Base-by-base conservation (phyloP, 108 stramenopile genomes). In the Pseudonitzschia pungens region DNA sequence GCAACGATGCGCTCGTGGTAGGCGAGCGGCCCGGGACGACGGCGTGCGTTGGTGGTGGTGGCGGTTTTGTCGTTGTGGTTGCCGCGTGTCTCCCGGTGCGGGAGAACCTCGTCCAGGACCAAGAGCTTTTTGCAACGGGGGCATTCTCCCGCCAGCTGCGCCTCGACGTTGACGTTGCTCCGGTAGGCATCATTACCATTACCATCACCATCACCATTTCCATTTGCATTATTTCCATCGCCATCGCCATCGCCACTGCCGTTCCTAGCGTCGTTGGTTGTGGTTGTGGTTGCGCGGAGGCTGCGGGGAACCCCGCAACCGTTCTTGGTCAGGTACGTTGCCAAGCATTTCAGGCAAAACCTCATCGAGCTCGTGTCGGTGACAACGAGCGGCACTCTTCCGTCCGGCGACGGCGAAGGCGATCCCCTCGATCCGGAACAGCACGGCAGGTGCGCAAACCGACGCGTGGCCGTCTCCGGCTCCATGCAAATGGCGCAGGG, bases 401-500 rank as follows among this genome's bases (percentile, higher is more conserved):
- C 45, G 45, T 14, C 7, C 14, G 42, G 42, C 11, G 42, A 11
- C 11, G 42, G 42, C 42, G 9, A 11, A 9, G 42, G 42, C 45
- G 14, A 4, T 63, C 62, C 62, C 21, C 21, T 53, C n/a, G n/a
- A 21, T 9, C 21, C 22, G 26, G 54, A 26, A 14, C 62, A 63
- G 21, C 62, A 63, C 18, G 62, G 62, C 40, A 63, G 62, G 41
- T 20, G 18, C 10, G 29, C 62, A 63, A 63, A 63, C 32, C 41
- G 36, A 21, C 62, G 62, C 27, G 29, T 4, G 18, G 36, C 29
- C 16, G 62, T 63, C 41, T 63, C 62, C 27, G 62, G 62, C 20
- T 63, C 62, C 62, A 63, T 42, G 29, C 62, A 63, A 36, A 63
- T 63, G 29, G 62, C 62, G 20, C 62, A 63, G 31, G 62, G 62